These are phyloP conservation scores for Rhizoctonia solani DNA, from an alignment of 1,284 basidiomycete genomes.

Conservation along the genomic window DNA sequence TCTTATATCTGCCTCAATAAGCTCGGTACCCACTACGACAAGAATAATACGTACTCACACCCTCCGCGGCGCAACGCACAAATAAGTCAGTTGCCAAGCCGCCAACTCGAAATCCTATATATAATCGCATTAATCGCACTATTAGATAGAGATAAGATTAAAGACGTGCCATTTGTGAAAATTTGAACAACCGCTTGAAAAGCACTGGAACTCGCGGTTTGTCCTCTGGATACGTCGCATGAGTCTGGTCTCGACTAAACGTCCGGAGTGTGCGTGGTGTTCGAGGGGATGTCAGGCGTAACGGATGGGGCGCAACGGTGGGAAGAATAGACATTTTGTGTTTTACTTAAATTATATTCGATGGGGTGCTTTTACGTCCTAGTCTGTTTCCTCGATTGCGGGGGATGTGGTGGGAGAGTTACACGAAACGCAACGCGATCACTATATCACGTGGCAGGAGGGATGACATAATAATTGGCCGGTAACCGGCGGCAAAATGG, in stretches of 20 bases:
- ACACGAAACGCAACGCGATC: too few relatives aligned
- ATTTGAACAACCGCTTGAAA: constrained; percentile 73
- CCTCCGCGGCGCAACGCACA: constrained; percentile 86
- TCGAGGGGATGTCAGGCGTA: background rate
- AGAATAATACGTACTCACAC: constrained; percentile 64
- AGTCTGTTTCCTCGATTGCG: too few relatives aligned
- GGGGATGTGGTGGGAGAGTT: too few relatives aligned
- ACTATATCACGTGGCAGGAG: too few relatives aligned
- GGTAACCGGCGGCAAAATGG: too few relatives aligned
- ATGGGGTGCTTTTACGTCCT: background rate
- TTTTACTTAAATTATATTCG: background rate
- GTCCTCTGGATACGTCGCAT: constrained; percentile 48
- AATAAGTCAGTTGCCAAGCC: constrained; percentile 89
- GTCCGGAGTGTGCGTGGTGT: constrained; percentile 20
- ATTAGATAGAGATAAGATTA: too few relatives aligned
- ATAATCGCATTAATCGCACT: constrained; percentile 17
- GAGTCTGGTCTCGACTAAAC: background rate
- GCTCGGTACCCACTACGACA: background rate
- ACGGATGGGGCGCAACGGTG: constrained; percentile 6
- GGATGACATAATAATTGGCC: too few relatives aligned
- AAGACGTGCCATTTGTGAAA: constrained; percentile 78
- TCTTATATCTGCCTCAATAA: constrained; percentile 65
- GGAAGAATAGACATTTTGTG: constrained; percentile 30
- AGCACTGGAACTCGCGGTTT: constrained; percentile 62
- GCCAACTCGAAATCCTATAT: constrained; percentile 91